A percentile compares a stretch with the other conserved stretches of the same genome.
Evolutionary conservation across 805 yeast genomes (phyloP).

Genomic region (Starmera quercuum): DNA sequence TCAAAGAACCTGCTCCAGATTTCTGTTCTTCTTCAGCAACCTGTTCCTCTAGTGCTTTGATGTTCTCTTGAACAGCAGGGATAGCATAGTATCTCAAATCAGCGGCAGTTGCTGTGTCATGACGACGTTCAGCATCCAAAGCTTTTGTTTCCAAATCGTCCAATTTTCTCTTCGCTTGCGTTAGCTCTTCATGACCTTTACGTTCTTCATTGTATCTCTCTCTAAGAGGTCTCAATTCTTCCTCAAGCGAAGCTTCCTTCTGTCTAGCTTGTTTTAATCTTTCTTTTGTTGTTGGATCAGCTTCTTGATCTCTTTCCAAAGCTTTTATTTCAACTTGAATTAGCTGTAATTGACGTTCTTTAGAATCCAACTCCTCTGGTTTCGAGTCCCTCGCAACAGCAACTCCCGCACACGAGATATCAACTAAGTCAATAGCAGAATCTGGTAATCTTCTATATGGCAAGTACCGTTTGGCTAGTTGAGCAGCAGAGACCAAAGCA

Average conservation of each 20-base stretch:
- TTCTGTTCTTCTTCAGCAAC: slow-evolving; percentile 71
- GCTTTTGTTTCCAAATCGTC: slow-evolving; percentile 94
- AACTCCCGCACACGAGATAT: slow-evolving; percentile 93
- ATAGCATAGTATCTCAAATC: slow-evolving; percentile 96
- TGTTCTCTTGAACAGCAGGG: slow-evolving; percentile 79
- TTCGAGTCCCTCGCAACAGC: slow-evolving; percentile 98
- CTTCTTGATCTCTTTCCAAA: slow-evolving; percentile 88
- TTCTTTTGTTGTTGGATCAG: slow-evolving; percentile 76
- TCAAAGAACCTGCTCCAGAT: slow-evolving; percentile 54
- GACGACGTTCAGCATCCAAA: slow-evolving; percentile 92
- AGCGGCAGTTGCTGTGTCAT: slow-evolving; percentile 90
- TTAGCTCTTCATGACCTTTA: slow-evolving; percentile 85
- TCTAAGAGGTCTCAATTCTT: slow-evolving; percentile 75
- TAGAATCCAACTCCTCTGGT: slow-evolving; percentile 91
- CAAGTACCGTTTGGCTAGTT: slow-evolving; percentile 85
- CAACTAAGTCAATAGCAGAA: slow-evolving; percentile 93
- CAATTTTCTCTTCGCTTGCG: slow-evolving; percentile 79
- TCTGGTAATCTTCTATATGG: slow-evolving; percentile 96
- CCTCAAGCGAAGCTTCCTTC: slow-evolving; percentile 76
- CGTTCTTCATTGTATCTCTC: slow-evolving; percentile 83
- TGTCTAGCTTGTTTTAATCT: slow-evolving; percentile 74
- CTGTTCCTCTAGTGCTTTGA: slow-evolving; percentile 63
- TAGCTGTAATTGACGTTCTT: slow-evolving; percentile 87
- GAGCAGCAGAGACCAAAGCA: slow-evolving; percentile 92
- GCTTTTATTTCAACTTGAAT: slow-evolving; percentile 96